These are phyloP conservation scores for Schwanniomyces yamadae DNA, from an alignment of 805 yeast genomes.

Conservation along the genomic window DNA sequence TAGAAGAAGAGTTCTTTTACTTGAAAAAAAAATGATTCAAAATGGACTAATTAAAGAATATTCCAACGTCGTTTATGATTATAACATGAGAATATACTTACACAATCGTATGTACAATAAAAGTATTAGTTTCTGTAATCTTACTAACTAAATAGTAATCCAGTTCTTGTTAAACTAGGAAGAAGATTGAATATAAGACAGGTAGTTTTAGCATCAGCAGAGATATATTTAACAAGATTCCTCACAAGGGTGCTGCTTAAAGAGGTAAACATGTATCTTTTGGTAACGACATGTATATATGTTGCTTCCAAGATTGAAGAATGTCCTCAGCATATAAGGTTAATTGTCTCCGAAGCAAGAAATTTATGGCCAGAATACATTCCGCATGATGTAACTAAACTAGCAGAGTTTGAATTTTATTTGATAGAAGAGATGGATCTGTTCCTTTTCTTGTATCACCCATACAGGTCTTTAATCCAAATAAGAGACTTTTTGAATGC, in stretches of 20 bases:
- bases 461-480: slow-evolving; percentile 62
- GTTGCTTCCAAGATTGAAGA: slow-evolving; percentile 94
- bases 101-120: slow-evolving; percentile 46
- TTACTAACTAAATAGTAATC: background rate
- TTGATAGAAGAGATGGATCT: slow-evolving; percentile 83
- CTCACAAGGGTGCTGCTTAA: slow-evolving; percentile 67
- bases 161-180: slow-evolving; percentile 69
- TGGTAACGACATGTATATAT: slow-evolving; percentile 83
- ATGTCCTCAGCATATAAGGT: slow-evolving; percentile 88
- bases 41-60: slow-evolving; percentile 43
- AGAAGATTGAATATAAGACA: slow-evolving; percentile 76
- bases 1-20: slow-evolving; percentile 39
- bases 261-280: slow-evolving; percentile 78
- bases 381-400: slow-evolving; percentile 84
- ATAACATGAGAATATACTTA: slow-evolving; percentile 70
- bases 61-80: slow-evolving; percentile 51
- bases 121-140: background rate
- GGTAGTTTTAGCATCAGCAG: slow-evolving; percentile 84
- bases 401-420: slow-evolving; percentile 95
- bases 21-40: slow-evolving; percentile 44
- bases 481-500: slow-evolving; percentile 44
- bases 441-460: slow-evolving; percentile 71
- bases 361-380: slow-evolving; percentile 93
- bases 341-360: slow-evolving; percentile 80
- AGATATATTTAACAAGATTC: slow-evolving; percentile 78